These are phyloP conservation scores for Oehlia diaphana DNA, from an alignment of 192 early-diverging fungal species.

Conservation along the genomic window DNA sequence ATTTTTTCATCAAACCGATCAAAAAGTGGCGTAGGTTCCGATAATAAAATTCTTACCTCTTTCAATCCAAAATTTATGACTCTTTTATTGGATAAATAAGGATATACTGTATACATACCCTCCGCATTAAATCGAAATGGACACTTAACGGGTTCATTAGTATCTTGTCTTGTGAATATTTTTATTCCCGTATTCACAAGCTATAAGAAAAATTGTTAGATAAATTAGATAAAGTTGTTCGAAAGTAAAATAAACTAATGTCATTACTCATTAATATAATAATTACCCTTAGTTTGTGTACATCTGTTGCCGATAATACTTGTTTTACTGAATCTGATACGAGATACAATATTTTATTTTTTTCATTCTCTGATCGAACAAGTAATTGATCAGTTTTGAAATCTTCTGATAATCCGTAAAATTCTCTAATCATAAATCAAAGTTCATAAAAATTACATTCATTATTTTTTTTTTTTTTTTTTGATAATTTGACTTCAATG, in stretches of 20 bases:
- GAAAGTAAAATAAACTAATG: not conserved
- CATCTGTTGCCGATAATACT: constrained; percentile 63
- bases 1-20: constrained; percentile 33
- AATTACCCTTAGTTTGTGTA: constrained; percentile 56
- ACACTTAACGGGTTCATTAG: constrained; percentile 53
- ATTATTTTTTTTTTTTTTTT: not conserved
- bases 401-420: constrained; percentile 71
- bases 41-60: constrained; percentile 54
- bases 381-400: constrained; percentile 87
- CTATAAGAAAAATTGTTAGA: constrained; percentile 32
- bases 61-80: constrained; percentile 44
- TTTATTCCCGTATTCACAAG: constrained; percentile 94
- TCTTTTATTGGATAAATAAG: constrained; percentile 49
- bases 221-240: not conserved
- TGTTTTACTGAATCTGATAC: constrained; percentile 79
- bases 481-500: too few relatives aligned
- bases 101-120: constrained; percentile 61
- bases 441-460: not conserved
- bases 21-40: constrained; percentile 47
- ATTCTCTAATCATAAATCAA: constrained; percentile 40
- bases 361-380: constrained; percentile 75
- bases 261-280: not conserved
- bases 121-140: constrained; percentile 70
- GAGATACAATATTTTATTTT: constrained; percentile 80
- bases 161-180: constrained; percentile 77